Base-by-base conservation (phyloP, 768 basidiomycete genomes). In the Rhizopogon roseolus region DNA sequence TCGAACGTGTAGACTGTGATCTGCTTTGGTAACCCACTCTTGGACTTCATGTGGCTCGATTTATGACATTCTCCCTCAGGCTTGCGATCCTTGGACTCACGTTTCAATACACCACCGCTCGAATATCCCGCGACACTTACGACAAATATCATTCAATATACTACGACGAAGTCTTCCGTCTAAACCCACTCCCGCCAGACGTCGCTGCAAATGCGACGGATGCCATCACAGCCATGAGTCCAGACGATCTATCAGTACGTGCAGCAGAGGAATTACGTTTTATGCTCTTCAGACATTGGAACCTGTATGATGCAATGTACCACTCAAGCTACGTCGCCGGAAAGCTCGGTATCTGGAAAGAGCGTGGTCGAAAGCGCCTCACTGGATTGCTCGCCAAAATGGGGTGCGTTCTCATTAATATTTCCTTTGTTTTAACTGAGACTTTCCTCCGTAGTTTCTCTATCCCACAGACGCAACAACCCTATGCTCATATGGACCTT, bases 241-340 rank as follows among this genome's bases (percentile, higher is more conserved):
- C 96, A 2, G 94, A 98, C 60, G 95, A 98, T 65, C 73, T 78
- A 54, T 83, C 86, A 29, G 84, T 99, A 58, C 82, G 91, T 38
- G 76, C 86, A 39, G 85, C 84, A 32, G 93, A 95, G 49, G 97
- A 99, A 69, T 75, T 98, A 51, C 81, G 97, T 25, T 98, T 99
- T 68, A 94, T 87, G 72, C 79, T 98, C 51, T 94, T 95, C 66
- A 81, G 96, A 53, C 97, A 98, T 72, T 99, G 97, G 97, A 98
- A 89, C 29, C 72, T 99, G 43, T 98, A 98, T 65, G 97, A 99
- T 64, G 86, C 95, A 10, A 98, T 99, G 97, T 86, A 87, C 62
- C 96, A 99, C 68, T 97, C 94, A 3, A 90, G 90, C 54, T 99
- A 98, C 63, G 88, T 99, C 16, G 95, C 94, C 6, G 88, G 90